Percentiles rank a stretch among this genome's conserved stretches.
phyloP scores from a whole-genome alignment of 495 filamentous ascomycete species.

The Xylaria bambusicola region DNA sequence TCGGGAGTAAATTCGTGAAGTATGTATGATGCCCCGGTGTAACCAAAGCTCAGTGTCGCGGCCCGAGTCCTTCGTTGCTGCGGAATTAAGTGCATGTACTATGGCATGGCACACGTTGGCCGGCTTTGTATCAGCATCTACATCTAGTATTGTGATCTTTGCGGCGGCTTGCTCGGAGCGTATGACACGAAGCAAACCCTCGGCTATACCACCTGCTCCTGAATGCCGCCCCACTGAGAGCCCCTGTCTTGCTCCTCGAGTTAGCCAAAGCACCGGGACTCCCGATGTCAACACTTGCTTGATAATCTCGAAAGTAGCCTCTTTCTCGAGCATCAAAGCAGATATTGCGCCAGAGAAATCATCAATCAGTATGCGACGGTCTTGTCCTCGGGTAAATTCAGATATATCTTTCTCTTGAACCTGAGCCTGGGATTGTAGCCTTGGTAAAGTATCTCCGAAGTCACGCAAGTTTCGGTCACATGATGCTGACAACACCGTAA shows the following conservation, averaged over 20 bases:
- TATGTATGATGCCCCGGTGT: slow-evolving; percentile 22
- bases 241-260: slow-evolving; percentile 25
- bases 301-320: slow-evolving; percentile 16
- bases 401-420: slow-evolving; percentile 12
- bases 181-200: slow-evolving; percentile 27
- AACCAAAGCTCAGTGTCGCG: slow-evolving; percentile 31
- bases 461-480: not conserved
- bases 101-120: slow-evolving; percentile 14
- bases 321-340: slow-evolving; percentile 19
- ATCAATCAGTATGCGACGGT: slow-evolving; percentile 21
- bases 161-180: slow-evolving; percentile 28
- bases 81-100: slow-evolving; percentile 11
- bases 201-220: slow-evolving; percentile 19
- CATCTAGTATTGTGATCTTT: slow-evolving; percentile 22
- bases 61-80: slow-evolving; percentile 23
- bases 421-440: not conserved
- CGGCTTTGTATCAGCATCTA: slow-evolving; percentile 19
- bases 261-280: slow-evolving; percentile 27
- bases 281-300: slow-evolving; percentile 23
- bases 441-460: slow-evolving; percentile 2
- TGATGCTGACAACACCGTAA: slow-evolving; percentile 1
- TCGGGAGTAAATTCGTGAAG: slow-evolving; percentile 19
- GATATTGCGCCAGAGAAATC: slow-evolving; percentile 22
- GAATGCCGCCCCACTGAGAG: not conserved
- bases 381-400: slow-evolving; percentile 3